phyloP scores from a whole-genome alignment of 192 early-diverging fungal genomes.

The Dissophora globulifera region DNA sequence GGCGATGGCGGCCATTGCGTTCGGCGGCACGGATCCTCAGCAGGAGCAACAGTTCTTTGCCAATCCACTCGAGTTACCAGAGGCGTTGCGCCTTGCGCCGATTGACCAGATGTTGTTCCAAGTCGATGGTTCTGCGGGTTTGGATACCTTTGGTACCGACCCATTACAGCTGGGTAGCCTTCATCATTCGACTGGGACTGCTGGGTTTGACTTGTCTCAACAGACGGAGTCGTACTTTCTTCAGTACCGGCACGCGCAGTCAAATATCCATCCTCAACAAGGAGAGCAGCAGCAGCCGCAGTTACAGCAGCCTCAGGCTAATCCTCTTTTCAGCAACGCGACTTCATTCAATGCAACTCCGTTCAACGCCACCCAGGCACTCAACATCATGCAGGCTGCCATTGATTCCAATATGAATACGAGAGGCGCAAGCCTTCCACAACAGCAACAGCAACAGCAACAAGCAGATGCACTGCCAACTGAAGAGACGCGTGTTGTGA shows the following conservation, averaged over 20 bases:
- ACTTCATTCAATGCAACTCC: slow-evolving; percentile 1
- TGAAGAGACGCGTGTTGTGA: too few species aligned
- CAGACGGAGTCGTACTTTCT: slow-evolving; percentile 19
- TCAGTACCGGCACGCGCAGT: slow-evolving; percentile 18
- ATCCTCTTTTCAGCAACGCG: too few species aligned
- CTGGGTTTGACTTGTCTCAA: slow-evolving; percentile 13
- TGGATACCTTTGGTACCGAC: slow-evolving; percentile 29
- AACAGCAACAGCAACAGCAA: slow-evolving; percentile 12
- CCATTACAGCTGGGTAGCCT: slow-evolving; percentile 24
- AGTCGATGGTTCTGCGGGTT: slow-evolving; percentile 16
- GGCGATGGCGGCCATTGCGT: slow-evolving; percentile 52
- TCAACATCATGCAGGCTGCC: slow-evolving; percentile 40
- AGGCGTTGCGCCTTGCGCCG: slow-evolving; percentile 40
- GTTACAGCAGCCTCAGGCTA: too few species aligned
- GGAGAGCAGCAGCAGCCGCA: slow-evolving; percentile 8
- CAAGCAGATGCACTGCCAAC: too few species aligned
- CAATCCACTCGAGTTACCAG: slow-evolving; percentile 44
- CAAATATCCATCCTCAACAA: not conserved
- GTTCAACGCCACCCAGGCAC: slow-evolving; percentile 16
- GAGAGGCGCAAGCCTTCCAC: not conserved
- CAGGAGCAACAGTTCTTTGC: slow-evolving; percentile 55
- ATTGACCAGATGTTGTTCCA: slow-evolving; percentile 48
- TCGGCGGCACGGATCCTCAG: slow-evolving; percentile 46
- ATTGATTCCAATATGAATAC: slow-evolving; percentile 22
- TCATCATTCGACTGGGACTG: not conserved